Evolutionary conservation across 768 basidiomycete genomes (phyloP).

Genomic region (Mycena vitilis): DNA sequence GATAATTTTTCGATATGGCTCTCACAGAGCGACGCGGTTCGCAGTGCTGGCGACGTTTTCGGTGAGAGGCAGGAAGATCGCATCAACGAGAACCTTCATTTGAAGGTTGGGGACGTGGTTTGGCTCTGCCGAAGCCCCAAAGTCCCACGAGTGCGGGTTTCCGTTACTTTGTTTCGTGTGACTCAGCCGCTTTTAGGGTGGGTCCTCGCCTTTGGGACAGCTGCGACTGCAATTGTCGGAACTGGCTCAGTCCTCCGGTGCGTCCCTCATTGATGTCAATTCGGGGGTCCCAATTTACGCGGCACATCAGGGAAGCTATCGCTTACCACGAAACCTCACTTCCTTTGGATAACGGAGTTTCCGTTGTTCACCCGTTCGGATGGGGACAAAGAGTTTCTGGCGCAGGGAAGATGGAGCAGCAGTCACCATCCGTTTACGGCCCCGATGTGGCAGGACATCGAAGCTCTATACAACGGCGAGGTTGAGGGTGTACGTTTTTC

Average conservation of each 20-base stretch:
- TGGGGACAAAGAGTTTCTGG: constrained; percentile 87
- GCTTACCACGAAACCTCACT: constrained; percentile 73
- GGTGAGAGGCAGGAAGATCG: constrained; percentile 41
- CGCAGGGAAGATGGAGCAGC: constrained; percentile 90
- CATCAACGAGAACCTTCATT: constrained; percentile 55
- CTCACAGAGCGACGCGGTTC: constrained; percentile 46
- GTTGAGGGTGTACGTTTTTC: constrained; percentile 61
- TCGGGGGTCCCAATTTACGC: constrained; percentile 28
- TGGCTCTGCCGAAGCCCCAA: constrained; percentile 67
- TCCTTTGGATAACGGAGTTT: constrained; percentile 97
- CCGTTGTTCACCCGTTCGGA: constrained; percentile 91
- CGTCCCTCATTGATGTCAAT: constrained; percentile 22
- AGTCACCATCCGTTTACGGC: constrained; percentile 98
- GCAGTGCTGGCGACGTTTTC: constrained; percentile 39
- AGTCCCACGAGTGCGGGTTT: constrained; percentile 60
- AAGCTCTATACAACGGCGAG: constrained; percentile 77
- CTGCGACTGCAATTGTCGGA: constrained; percentile 75
- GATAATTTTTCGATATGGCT: constrained; percentile 62
- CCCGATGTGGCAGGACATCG: constrained; percentile 91
- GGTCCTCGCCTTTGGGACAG: constrained; percentile 85
- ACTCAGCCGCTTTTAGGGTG: constrained; percentile 68
- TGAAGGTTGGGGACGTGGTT: constrained; percentile 65
- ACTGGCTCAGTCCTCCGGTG: constrained; percentile 73
- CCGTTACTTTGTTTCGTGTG: constrained; percentile 28
- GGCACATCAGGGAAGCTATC: constrained; percentile 63